phyloP scores from a whole-genome alignment of 805 yeast genomes.

The Torulaspora delbrueckii region DNA sequence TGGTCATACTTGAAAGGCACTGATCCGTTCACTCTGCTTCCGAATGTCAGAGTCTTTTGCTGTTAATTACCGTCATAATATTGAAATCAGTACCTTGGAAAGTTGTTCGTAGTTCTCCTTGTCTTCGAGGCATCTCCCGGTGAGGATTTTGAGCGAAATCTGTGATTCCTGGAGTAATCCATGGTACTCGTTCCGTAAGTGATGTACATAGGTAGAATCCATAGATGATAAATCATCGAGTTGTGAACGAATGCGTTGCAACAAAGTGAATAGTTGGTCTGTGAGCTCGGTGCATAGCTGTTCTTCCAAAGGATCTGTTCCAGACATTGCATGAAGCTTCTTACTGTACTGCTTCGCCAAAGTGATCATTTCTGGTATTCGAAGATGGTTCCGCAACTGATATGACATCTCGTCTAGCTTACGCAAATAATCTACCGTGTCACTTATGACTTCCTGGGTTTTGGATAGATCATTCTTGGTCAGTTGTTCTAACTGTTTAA shows the following conservation, averaged over 20 bases:
- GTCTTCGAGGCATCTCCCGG: conserved; percentile 24
- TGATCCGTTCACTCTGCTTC: background rate
- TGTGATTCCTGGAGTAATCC: conserved; percentile 31
- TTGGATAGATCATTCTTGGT: conserved; percentile 20
- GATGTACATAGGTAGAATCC: conserved; percentile 28
- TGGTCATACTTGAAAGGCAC: no score
- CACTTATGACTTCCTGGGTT: conserved; percentile 24
- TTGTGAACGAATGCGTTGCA: conserved; percentile 11
- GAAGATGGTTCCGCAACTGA: conserved; percentile 18
- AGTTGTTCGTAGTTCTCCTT: conserved; percentile 12
- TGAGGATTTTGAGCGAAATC: conserved; percentile 27
- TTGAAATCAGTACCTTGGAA: conserved; percentile 11
- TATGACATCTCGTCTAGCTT: conserved; percentile 23
- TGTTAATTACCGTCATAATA: background rate
- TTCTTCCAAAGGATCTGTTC: conserved; percentile 22
- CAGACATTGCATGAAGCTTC: conserved; percentile 28
- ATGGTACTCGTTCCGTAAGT: conserved; percentile 30
- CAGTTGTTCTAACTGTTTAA: conserved; percentile 18
- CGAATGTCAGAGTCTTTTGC: background rate
- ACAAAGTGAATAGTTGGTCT: conserved; percentile 12
- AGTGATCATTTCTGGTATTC: conserved; percentile 15
- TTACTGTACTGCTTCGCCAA: conserved; percentile 24
- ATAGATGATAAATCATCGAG: conserved; percentile 14
- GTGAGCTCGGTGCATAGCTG: conserved; percentile 17
- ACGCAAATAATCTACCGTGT: conserved; percentile 27